Base-by-base conservation (phyloP, 2,329 filamentous ascomycete species). In the Colletotrichum graminicola region DNA sequence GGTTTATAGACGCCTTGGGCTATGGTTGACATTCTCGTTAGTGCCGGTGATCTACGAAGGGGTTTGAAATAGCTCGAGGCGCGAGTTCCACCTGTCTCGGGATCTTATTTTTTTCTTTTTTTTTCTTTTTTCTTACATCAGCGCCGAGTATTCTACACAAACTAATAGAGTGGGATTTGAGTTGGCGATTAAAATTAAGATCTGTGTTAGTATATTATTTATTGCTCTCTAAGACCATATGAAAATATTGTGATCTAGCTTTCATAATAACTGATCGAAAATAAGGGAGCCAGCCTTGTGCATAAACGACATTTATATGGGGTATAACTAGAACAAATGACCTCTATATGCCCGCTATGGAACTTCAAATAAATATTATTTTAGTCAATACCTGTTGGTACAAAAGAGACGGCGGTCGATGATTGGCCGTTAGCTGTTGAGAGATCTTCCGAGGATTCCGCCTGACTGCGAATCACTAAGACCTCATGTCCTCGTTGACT, bases 291-390 rank as follows among this genome's bases (percentile, higher is more conserved):
- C 5, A 16, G n/a, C 21, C 36, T 57, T n/a, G 2, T 55, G 26
- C 47, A 29, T 45, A 18, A 32, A 43, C 16, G 10, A 66, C 62
- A 66, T 51, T 52, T n/a, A n/a, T n/a, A 66, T 59, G 6, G 66
- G 62, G 66, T 69, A 66, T 69, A 69, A 45, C 12, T 36, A 69
- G 51, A 11, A 69, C 66, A 69, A 41, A 57, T 52, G 18, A 59
- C 54, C 62, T 54, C 45, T 54, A 39, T 4, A 56, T 36, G 41
- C 60, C 52, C 23, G 52, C 66, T 66, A 7, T 45, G 21, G 21
- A 29, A 32, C 29, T 7, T 6, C 8, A 5, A 12, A 21, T n/a
- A 14, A 32, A 41, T n/a, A 23, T n/a, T 36, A 6, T 36, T 29
- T n/a, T 2, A n/a, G 18, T 18, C 32, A 16, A 18, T 6, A 26